Base-by-base conservation (phyloP, 2,329 filamentous ascomycete genomes). In the Pyrenophora graminea region DNA sequence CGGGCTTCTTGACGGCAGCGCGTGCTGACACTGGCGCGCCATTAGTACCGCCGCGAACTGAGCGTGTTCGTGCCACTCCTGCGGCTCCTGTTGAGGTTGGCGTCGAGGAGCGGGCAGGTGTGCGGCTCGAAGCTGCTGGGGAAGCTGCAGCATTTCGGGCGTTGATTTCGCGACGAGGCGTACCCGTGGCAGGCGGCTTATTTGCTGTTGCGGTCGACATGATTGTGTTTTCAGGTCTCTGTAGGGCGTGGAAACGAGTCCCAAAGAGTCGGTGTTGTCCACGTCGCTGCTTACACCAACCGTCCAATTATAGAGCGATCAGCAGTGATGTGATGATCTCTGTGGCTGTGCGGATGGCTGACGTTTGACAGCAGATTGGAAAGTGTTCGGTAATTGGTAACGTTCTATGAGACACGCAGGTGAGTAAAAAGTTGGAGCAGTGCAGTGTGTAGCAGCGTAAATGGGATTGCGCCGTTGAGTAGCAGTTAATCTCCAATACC, bases 1-100 rank as follows among this genome's bases (percentile, higher is more conserved):
- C 66, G 30, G 72, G 71, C 61, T 70, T 74, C 52, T 68, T 66
- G 36, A 70, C 72, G 9, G 72, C 63, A 7, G 73, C 66, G 46
- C 73, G 71, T 25, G 73, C 73, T 37, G 73, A 76, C 15, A 75
- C 63, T 8, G 73, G 73, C 12, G 70, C 58, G 33, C 71, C 70
- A 45, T 63, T 70, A 7, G 53, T 50, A 36, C 57, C 55, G 19
- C 67, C 67, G n/a, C 71, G 54, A 18, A 71, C 62, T 6, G 68
- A 71, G 42, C 69, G 63, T 25, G 62, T 67, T 48, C 69, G 55
- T 18, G 66, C 49, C 17, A 69, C 66, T 33, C 70, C 64, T 48
- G 63, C 65, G 23, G 58, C 48, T 52, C 63, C 63, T 41, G 62
- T 67, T 31, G 69, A 48, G 4, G 70, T 68, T 4, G 70, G 62